These are phyloP conservation scores for Bombardia bombarda DNA, from an alignment of 495 filamentous ascomycete species.

Conservation along the genomic window DNA sequence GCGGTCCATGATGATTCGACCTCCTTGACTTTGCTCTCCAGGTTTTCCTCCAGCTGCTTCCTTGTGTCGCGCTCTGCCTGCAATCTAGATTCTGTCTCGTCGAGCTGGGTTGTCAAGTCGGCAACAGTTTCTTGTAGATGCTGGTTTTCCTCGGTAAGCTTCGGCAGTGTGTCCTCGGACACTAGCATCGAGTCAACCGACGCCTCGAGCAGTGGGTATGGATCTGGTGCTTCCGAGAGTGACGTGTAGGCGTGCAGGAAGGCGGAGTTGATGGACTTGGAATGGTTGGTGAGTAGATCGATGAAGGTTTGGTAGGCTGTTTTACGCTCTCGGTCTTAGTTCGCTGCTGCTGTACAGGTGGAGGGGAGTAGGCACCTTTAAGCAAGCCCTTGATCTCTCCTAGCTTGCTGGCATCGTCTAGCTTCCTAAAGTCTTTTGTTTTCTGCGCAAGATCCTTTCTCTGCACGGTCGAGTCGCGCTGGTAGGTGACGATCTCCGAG, in stretches of 20 bases:
- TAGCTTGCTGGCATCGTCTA: slow-evolving; percentile 85
- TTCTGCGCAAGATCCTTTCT: slow-evolving; percentile 96
- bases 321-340: slow-evolving; percentile 10
- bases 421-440: slow-evolving; percentile 94
- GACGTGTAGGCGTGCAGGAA: slow-evolving; percentile 90
- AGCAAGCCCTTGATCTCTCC: slow-evolving; percentile 80
- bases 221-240: slow-evolving; percentile 90
- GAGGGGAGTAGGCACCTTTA: slow-evolving; percentile 50
- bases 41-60: slow-evolving; percentile 64
- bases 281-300: slow-evolving; percentile 88
- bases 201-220: slow-evolving; percentile 91
- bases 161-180: slow-evolving; percentile 84
- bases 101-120: slow-evolving; percentile 83
- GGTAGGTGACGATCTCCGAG: slow-evolving; percentile 84
- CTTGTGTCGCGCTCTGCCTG: slow-evolving; percentile 64
- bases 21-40: slow-evolving; percentile 73
- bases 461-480: slow-evolving; percentile 86
- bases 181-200: slow-evolving; percentile 88
- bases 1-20: slow-evolving; percentile 85
- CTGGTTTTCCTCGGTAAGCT: slow-evolving; percentile 76
- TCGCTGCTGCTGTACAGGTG: neutral
- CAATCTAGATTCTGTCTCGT: slow-evolving; percentile 69
- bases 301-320: slow-evolving; percentile 94
- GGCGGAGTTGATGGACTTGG: slow-evolving; percentile 82
- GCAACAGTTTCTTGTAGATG: slow-evolving; percentile 73